Conservation (phyloP, 2,329 filamentous ascomycete genomes). For the Aureobasidium lini region DNA sequence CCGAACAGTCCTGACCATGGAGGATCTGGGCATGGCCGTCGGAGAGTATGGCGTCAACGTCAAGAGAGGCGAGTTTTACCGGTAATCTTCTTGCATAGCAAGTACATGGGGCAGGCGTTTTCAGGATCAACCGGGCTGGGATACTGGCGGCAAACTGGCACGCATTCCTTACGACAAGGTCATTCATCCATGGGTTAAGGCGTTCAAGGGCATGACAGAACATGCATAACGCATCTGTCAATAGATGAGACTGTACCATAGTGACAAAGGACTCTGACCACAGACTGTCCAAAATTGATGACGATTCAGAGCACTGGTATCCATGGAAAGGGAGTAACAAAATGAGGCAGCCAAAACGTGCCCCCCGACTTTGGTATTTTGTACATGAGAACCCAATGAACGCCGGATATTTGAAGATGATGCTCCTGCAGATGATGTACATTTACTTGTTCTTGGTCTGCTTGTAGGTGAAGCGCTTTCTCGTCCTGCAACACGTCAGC, state of each 20-base stretch:
- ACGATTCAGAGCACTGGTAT: neutral
- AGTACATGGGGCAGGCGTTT: constrained; percentile 3
- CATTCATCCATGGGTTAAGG: neutral
- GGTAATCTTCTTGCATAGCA: constrained; percentile 41
- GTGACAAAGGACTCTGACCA: neutral
- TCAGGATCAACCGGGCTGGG: neutral
- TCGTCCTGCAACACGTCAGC: constrained; percentile 43
- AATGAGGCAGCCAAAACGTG: neutral
- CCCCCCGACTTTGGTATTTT: neutral
- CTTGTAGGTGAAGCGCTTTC: constrained; percentile 62
- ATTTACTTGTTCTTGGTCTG: constrained; percentile 60
- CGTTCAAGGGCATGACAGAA: neutral
- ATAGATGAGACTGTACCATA: constrained; percentile 8
- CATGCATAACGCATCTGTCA: neutral
- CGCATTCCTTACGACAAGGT: constrained; percentile 4
- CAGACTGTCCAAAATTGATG: neutral
- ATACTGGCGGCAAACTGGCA: neutral
- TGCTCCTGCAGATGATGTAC: neutral
- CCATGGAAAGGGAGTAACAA: neutral
- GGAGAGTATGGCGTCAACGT: constrained; percentile 97
- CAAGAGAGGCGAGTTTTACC: constrained; percentile 94
- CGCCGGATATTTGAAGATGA: neutral
- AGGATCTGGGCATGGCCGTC: constrained; percentile 96
- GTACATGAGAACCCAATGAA: neutral
- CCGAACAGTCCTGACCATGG: constrained; percentile 93